Percentiles rank a stretch among this genome's conserved stretches.
phyloP scores from a whole-genome alignment of 805 yeast genomes.

The Lipomyces sp. region DNA sequence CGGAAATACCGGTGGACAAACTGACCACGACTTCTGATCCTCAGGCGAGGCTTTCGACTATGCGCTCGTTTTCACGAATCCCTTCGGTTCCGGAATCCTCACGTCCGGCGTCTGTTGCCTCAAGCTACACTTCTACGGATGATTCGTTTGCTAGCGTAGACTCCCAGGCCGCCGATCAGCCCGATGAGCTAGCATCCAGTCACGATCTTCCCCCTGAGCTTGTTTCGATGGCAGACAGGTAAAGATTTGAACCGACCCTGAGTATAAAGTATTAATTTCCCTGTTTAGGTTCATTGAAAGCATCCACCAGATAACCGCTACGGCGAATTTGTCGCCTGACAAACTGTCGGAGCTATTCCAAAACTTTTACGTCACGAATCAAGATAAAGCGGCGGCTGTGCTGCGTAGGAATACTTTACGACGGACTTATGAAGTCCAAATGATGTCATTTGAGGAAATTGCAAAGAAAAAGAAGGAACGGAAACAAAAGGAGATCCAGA shows the following conservation, averaged over 20 bases:
- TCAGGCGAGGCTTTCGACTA: slow-evolving; percentile 10
- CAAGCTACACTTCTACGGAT: not conserved
- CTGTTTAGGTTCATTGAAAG: slow-evolving; percentile 34
- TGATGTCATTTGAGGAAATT: slow-evolving; percentile 45
- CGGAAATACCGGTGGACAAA: slow-evolving; percentile 28
- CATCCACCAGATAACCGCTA: slow-evolving; percentile 47
- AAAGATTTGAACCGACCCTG: not conserved
- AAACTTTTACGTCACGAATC: slow-evolving; percentile 47
- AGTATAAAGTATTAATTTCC: not conserved
- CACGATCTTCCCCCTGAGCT: slow-evolving; percentile 35
- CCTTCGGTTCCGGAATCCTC: slow-evolving; percentile 24
- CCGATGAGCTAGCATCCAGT: not conserved
- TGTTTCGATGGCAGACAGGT: slow-evolving; percentile 28
- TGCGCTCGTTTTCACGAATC: slow-evolving; percentile 31
- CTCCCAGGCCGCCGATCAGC: not conserved
- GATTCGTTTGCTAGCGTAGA: slow-evolving; percentile 1
- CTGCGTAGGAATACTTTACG: slow-evolving; percentile 37
- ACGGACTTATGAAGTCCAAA: slow-evolving; percentile 43
- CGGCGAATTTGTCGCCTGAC: slow-evolving; percentile 47
- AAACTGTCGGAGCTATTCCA: slow-evolving; percentile 50
- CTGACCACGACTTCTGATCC: slow-evolving; percentile 23
- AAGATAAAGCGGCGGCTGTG: slow-evolving; percentile 40
- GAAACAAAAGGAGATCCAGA: slow-evolving; percentile 38
- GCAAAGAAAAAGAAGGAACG: slow-evolving; percentile 44
- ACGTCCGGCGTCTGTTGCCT: not conserved